Conservation (phyloP, 495 filamentous ascomycete species). For the Aspergillus biplanus region DNA sequence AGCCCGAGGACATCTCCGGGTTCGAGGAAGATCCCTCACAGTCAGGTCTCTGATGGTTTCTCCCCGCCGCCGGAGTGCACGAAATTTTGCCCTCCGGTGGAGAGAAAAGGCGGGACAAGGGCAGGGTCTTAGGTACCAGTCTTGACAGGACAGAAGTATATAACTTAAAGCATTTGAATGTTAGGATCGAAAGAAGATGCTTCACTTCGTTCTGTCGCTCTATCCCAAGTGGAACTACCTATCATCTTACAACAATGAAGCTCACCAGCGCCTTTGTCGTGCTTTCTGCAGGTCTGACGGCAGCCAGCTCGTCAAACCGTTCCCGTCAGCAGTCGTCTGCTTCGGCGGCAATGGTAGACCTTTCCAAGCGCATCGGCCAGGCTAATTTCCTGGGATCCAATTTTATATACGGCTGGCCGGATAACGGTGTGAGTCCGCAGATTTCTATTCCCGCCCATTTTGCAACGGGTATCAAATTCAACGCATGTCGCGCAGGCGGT, state of each 20-base stretch:
- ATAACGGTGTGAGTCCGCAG: constrained; percentile 13
- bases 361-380: constrained; percentile 7
- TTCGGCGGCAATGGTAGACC: constrained; percentile 20
- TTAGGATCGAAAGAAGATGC: background rate
- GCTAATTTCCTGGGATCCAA: constrained; percentile 33
- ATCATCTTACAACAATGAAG: background rate
- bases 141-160: background rate
- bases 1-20: background rate
- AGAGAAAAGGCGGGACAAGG: background rate
- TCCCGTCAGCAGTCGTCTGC: background rate
- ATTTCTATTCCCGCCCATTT: constrained; percentile 36
- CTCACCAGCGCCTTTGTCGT: background rate
- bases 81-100: too few relatives aligned
- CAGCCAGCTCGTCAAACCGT: background rate
- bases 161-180: background rate
- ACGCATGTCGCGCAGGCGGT: constrained; percentile 28
- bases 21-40: background rate
- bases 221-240: background rate
- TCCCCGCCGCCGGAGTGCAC: too few relatives aligned
- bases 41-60: too few relatives aligned
- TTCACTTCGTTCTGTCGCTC: background rate
- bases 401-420: constrained; percentile 42
- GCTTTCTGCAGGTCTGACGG: background rate
- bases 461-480: constrained; percentile 28
- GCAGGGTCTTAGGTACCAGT: background rate